These are phyloP conservation scores for Ophiostoma ips DNA, from an alignment of 2,329 filamentous ascomycete genomes.

Conservation along the genomic window DNA sequence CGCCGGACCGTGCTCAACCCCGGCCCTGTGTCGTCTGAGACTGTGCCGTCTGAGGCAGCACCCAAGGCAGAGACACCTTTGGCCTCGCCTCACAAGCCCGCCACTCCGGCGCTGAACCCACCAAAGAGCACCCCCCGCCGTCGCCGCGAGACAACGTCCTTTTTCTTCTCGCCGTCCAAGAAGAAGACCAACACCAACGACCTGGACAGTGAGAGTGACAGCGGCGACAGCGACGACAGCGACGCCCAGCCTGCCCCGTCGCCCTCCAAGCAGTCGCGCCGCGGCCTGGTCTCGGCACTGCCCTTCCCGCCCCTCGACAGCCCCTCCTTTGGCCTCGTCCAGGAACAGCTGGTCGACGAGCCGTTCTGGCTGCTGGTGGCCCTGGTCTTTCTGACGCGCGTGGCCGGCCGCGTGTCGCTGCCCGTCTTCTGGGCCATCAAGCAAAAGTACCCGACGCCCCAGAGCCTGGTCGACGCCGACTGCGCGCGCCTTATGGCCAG, in stretches of 20 bases:
- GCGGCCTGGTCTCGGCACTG: slow-evolving; percentile 39
- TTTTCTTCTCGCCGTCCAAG: slow-evolving; percentile 19
- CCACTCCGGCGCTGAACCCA: slow-evolving; percentile 13
- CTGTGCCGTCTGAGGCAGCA: too few species aligned
- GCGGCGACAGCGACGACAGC: background rate
- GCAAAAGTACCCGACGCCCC: slow-evolving; percentile 48
- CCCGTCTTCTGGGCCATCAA: slow-evolving; percentile 62
- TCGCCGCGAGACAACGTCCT: slow-evolving; percentile 20
- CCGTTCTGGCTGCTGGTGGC: slow-evolving; percentile 73
- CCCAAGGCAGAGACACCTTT: background rate
- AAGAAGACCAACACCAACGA: too few species aligned
- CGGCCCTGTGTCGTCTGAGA: background rate
- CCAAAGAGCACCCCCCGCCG: slow-evolving; percentile 7
- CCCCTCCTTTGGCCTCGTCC: slow-evolving; percentile 61
- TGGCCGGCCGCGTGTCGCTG: slow-evolving; percentile 57
- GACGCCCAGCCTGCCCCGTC: background rate
- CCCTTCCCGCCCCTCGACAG: slow-evolving; percentile 55
- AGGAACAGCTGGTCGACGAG: slow-evolving; percentile 61
- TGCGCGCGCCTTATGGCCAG: slow-evolving; percentile 40
- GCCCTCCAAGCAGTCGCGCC: background rate
- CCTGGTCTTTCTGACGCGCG: slow-evolving; percentile 74
- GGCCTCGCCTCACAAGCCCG: slow-evolving; percentile 1
- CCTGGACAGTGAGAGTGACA: background rate
- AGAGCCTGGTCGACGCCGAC: slow-evolving; percentile 44
- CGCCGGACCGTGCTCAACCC: background rate